Percentiles rank a stretch among this genome's conserved stretches.
phyloP scores from a whole-genome alignment of 495 filamentous ascomycete species.

The Durotheca rogersii region DNA sequence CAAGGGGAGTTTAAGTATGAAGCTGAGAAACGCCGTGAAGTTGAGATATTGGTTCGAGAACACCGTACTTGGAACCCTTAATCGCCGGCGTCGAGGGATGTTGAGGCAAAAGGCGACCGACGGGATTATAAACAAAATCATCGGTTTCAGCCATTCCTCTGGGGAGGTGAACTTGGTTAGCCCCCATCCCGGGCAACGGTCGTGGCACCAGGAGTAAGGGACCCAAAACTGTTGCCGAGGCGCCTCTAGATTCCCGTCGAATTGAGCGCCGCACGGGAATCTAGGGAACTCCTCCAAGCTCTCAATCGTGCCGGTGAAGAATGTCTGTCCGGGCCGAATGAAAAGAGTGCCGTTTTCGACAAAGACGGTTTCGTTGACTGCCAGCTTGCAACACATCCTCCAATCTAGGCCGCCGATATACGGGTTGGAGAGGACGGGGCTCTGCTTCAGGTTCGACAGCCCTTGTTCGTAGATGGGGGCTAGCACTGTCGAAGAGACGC shows the following conservation, averaged over 20 bases:
- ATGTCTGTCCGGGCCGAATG: conserved; percentile 8
- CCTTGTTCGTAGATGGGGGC: conserved; percentile 9
- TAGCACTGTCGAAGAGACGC: conserved; percentile 9
- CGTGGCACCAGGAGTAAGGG: conserved; percentile 20
- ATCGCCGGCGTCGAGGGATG: conserved; percentile 23
- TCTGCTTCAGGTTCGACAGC: background rate
- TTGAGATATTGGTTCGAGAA: background rate
- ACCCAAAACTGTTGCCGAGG: conserved; percentile 27
- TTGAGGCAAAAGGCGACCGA: conserved; percentile 33
- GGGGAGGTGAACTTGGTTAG: conserved; percentile 14
- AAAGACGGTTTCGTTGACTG: conserved; percentile 12
- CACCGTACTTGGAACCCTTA: background rate
- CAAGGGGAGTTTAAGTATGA: background rate
- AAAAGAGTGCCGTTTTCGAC: conserved; percentile 10
- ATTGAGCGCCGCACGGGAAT: conserved; percentile 37
- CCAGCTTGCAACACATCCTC: conserved; percentile 20
- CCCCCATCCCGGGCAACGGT: conserved; percentile 20
- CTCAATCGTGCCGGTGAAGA: conserved; percentile 3
- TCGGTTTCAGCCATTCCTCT: conserved; percentile 23
- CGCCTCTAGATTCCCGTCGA: conserved; percentile 29
- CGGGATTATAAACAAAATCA: conserved; percentile 27
- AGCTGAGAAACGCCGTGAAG: background rate
- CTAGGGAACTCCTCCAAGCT: conserved; percentile 11
- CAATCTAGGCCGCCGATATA: conserved; percentile 15
- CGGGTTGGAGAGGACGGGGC: background rate